Evolutionary conservation across 2,329 filamentous ascomycete species (phyloP), one percentile per base, ranked within the genome.

Genomic region (Amesomyces nigricolor): DNA sequence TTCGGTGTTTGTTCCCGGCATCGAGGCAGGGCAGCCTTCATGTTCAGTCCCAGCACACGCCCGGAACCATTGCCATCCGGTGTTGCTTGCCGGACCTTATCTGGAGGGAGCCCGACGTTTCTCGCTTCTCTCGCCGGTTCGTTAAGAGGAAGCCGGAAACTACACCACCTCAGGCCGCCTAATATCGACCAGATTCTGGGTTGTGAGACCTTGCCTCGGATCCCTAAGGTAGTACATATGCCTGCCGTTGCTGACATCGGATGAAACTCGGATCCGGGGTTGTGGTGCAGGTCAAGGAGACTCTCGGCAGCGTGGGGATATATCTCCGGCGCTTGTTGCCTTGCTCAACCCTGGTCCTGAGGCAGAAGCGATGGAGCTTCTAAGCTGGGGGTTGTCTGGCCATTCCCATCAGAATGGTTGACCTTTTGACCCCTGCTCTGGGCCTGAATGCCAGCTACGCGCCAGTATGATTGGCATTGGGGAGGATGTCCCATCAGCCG

Each of bases 401-500:
- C 50, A 43, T 56, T 58, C 37, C 58, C 51, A 46, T 39, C 46
- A 45, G 52, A 51, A 54, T 38, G 17, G 38, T 17, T 39, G 47
- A 48, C 50, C 43, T 50, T 47, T 50, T 54, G 42, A 51, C 45
- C 54, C 48, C 59, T 63, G 58, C 58, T 56, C 52, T 51, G 56
- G 47, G 22, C 42, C 49, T 43, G 17, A 42, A 47, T 48, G 35
- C 53, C 45, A 54, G 38, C 56, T 54, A 58, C 56, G 56, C 53
- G 54, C 53, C 57, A 54, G 61, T 62, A 56, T 65, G 63, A 63
- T 64, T 60, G 54, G 56, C 63, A 64, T 63, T 59, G 62, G 54
- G 63, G 63, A 54, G 54, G 40, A 26, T 51, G 43, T n/a, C 22
- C 53, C 48, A 58, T 59, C 54, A 56, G 56, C 48, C 53, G 38